Percentiles rank a stretch among this genome's conserved stretches.
These are phyloP conservation scores for Epithemia pelagica DNA, from an alignment of 108 stramenopile species.

Conservation along the genomic window DNA sequence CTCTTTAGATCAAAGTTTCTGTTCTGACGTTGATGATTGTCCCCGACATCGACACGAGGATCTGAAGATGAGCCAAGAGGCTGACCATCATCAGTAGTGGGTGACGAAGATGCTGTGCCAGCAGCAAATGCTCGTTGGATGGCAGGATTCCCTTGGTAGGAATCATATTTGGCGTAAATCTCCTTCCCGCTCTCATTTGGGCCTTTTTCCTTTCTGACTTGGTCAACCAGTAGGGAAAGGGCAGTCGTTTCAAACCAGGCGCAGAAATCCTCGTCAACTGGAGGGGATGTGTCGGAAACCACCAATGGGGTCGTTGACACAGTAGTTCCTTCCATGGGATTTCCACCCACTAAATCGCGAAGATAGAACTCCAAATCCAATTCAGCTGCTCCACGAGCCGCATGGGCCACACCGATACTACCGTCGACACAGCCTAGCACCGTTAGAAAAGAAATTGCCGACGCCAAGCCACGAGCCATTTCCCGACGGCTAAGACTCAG, in stretches of 20 bases:
- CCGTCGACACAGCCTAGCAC: no score
- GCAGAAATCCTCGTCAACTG: conserved; percentile 12
- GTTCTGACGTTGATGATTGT: conserved; percentile 46
- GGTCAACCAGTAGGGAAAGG: conserved; percentile 41
- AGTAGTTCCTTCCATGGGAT: conserved; percentile 61
- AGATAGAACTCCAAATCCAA: conserved; percentile 80
- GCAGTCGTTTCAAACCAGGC: not conserved
- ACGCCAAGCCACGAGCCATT: no score
- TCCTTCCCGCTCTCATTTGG: conserved; percentile 22
- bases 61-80: not conserved
- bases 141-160: conserved; percentile 11
- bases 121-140: not conserved
- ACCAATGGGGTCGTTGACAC: conserved; percentile 31
- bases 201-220: not conserved
- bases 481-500: no score
- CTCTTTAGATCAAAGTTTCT: conserved; percentile 59
- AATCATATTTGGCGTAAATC: conserved; percentile 46
- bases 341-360: conserved; percentile 67
- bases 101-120: not conserved
- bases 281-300: conserved; percentile 26
- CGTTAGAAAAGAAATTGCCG: no score
- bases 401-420: conserved; percentile 19
- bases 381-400: conserved; percentile 76
- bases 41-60: conserved; percentile 28
- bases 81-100: no score